A percentile compares a stretch with the other conserved stretches of the same genome.
These are phyloP conservation scores for Pseudogymnoascus pannorum DNA, from an alignment of 2,329 filamentous ascomycete genomes.

Conservation along the genomic window DNA sequence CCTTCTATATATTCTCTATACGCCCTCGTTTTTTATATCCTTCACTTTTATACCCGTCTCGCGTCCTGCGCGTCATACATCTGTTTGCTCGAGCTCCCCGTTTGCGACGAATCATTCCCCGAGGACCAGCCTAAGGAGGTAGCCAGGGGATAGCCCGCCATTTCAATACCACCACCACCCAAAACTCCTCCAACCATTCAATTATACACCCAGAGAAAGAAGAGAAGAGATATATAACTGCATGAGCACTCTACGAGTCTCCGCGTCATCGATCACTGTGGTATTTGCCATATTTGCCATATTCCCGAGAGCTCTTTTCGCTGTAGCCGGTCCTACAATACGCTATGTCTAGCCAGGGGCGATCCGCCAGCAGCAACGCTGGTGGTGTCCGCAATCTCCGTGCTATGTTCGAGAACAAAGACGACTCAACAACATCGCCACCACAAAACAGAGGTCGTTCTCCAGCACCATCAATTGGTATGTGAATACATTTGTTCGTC, in stretches of 20 bases:
- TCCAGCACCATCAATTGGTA: slow-evolving; percentile 36
- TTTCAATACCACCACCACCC: not conserved
- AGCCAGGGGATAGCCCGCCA: not conserved
- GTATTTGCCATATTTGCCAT: not conserved
- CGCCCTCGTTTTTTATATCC: not conserved
- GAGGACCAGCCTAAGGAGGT: not conserved
- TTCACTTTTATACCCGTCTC: not conserved
- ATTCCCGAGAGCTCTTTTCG: not conserved
- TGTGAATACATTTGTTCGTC: not conserved
- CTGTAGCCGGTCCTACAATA: not conserved
- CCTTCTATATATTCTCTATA: not conserved
- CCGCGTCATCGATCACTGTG: slow-evolving; percentile 5
- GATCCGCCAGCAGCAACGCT: slow-evolving; percentile 34
- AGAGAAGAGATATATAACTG: not conserved
- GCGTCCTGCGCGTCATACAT: not conserved
- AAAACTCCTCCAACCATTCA: not conserved
- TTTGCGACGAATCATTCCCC: not conserved
- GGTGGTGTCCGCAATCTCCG: slow-evolving; percentile 53
- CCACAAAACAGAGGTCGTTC: slow-evolving; percentile 57
- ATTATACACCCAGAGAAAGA: not conserved
- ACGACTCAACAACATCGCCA: slow-evolving; percentile 47
- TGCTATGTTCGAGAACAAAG: slow-evolving; percentile 73
- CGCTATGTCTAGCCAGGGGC: slow-evolving; percentile 13
- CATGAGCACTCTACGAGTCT: not conserved
- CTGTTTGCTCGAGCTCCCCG: not conserved